Percentiles rank a stretch among this genome's conserved stretches.
Conservation (phyloP, 345 rosid genomes). For the Salix brachista region DNA sequence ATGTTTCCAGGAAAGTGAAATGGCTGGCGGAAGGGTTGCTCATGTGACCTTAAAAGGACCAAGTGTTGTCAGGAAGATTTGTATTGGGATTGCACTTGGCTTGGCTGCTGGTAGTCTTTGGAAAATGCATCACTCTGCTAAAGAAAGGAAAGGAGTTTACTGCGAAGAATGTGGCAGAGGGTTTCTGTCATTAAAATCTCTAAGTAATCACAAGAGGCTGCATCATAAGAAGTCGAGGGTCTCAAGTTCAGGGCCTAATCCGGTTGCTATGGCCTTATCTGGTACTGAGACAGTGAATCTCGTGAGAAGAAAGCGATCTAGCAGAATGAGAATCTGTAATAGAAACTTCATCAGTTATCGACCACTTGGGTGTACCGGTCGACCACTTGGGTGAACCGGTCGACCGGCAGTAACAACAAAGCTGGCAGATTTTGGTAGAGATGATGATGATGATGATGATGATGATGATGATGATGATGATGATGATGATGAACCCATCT, state of each 20-base stretch:
- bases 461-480: background rate
- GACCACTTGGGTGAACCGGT: no score
- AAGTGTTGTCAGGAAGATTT: constrained; percentile 75
- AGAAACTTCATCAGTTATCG: constrained; percentile 42
- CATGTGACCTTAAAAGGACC: constrained; percentile 93
- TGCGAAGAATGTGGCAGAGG: constrained; percentile 50
- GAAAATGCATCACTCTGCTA: constrained; percentile 65
- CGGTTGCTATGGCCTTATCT: constrained; percentile 23
- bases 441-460: no score
- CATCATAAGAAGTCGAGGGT: constrained; percentile 20
- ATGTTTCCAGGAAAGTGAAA: constrained; percentile 32
- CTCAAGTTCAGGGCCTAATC: constrained; percentile 7
- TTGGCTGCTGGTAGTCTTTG: constrained; percentile 73
- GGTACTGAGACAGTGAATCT: constrained; percentile 19
- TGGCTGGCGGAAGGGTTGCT: constrained; percentile 70
- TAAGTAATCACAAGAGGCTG: constrained; percentile 30
- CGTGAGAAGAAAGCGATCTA: constrained; percentile 47
- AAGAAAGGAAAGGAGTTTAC: constrained; percentile 32
- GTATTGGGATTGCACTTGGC: constrained; percentile 61
- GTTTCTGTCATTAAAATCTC: constrained; percentile 32
- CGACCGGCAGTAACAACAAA: no score
- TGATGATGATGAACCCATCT: constrained; percentile 43
- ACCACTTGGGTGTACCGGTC: constrained; percentile 63
- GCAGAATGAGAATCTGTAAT: constrained; percentile 45
- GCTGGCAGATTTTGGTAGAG: no score